Evolutionary conservation across 805 yeast species (phyloP).

Genomic region (Teunomyces barrocoloradensis): DNA sequence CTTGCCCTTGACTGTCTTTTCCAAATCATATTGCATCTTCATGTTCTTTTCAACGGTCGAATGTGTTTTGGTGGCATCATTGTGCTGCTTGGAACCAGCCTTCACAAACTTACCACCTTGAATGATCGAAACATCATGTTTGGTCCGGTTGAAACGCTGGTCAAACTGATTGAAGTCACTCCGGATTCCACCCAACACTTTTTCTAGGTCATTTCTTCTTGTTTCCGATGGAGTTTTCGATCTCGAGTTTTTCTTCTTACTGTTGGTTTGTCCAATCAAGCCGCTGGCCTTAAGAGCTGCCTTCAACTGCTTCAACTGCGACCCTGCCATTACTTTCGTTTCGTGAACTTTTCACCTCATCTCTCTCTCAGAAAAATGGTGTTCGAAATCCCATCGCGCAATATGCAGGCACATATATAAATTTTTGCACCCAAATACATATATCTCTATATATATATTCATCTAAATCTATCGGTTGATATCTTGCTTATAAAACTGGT

Average conservation of each 20-base stretch:
- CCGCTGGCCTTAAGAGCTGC: constrained; percentile 76
- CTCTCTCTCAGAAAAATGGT: constrained; percentile 1
- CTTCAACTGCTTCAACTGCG: constrained; percentile 81
- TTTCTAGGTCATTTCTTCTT: constrained; percentile 65
- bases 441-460: not conserved
- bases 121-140: constrained; percentile 48
- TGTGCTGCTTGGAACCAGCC: constrained; percentile 39
- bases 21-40: constrained; percentile 64
- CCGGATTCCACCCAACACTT: constrained; percentile 58
- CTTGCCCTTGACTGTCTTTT: constrained; percentile 60
- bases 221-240: constrained; percentile 54
- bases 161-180: constrained; percentile 91
- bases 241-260: constrained; percentile 55
- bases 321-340: constrained; percentile 62
- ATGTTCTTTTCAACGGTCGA: constrained; percentile 38
- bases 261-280: constrained; percentile 80
- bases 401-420: not conserved
- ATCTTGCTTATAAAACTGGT: constrained; percentile 68
- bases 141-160: constrained; percentile 63
- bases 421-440: not conserved
- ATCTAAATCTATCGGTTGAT: constrained; percentile 17
- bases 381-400: too few relatives aligned
- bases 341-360: constrained; percentile 1
- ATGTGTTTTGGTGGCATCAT: constrained; percentile 31
- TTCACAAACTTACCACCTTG: constrained; percentile 43